Base-by-base conservation (phyloP, 768 basidiomycete genomes). In the Kwoniella heveanensis region DNA sequence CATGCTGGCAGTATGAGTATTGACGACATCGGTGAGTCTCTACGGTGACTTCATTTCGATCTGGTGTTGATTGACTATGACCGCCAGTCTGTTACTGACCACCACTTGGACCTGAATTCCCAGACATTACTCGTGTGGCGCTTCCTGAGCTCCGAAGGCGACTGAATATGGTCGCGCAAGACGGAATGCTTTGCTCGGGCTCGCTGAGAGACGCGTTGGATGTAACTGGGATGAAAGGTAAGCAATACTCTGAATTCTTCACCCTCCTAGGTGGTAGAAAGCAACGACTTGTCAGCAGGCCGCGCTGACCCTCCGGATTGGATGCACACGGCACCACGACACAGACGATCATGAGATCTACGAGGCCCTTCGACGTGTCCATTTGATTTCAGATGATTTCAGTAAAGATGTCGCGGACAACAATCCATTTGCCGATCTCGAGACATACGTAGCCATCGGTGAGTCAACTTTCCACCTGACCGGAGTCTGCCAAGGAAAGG, bases 141-240 rank as follows among this genome's bases (percentile, higher is more conserved):
- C 58, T 79, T 44, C 60, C 65, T 8, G 71, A 74, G 25, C 62
- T 80, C 22, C 54, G 80, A 47, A 66, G 67, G 8, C 67, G 74
- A 30, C 51, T 80, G 22, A 76, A 76, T 21, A 78, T 77, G 65
- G 75, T 80, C 19, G 74, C 74, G 9, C 80, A 80, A 62, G 80
- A 80, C 63, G 71, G 74, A 3, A 63, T 53, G 19, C 66, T 80
- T 15, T 70, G 70, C 29, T 79, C 77, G 1, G 80, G 80, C 0
- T 77, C 75, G 1, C 54, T 80, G n/a, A 56, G 76, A 21, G 64
- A 79, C n/a, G 73, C 77, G 1, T 56, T 80, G 39, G 79, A 80
- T 54, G 74, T 78, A 6, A 71, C 72, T 10, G 70, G 71, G 2
- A 39, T 54, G 19, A 71, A 66, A 39, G 62, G 72, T 70, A 27